Conservation (phyloP, 768 basidiomycete species). For the Sarcodon aspratus region DNA sequence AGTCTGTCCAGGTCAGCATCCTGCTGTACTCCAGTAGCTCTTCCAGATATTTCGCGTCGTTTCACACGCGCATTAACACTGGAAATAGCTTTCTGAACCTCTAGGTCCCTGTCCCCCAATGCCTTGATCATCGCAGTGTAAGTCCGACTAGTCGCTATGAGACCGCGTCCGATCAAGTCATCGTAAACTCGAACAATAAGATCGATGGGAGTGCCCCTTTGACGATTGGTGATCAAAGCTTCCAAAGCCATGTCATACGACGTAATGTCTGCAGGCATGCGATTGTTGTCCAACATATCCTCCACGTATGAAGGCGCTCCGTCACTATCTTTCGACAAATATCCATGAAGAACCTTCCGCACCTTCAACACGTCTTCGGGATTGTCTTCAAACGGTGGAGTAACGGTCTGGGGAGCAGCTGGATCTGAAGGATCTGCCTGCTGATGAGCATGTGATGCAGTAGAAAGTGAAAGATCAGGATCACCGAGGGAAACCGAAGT, state of each 20-base stretch:
- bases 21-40: conserved; percentile 9
- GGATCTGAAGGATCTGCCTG: conserved; percentile 9
- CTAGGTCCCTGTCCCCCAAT: conserved; percentile 56
- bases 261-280: conserved; percentile 23
- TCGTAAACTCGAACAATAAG: conserved; percentile 60
- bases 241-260: conserved; percentile 57
- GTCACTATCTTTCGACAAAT: conserved; percentile 9
- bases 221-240: conserved; percentile 36
- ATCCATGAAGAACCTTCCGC: conserved; percentile 2
- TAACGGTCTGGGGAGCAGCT: conserved; percentile 16
- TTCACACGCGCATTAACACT: conserved; percentile 30
- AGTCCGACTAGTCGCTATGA: conserved; percentile 53
- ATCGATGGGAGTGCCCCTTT: conserved; percentile 39
- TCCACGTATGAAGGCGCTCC: conserved; percentile 16
- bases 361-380: conserved; percentile 6
- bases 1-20: conserved; percentile 26
- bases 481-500: conserved; percentile 10
- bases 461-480: not conserved
- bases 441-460: conserved; percentile 2
- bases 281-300: conserved; percentile 7
- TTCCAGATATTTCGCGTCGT: conserved; percentile 20
- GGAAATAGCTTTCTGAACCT: conserved; percentile 38
- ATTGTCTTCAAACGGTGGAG: conserved; percentile 12
- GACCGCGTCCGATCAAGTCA: conserved; percentile 46
- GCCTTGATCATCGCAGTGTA: conserved; percentile 51